Base-by-base conservation (phyloP, 768 basidiomycete species). In the Dentipellis fragilis region DNA sequence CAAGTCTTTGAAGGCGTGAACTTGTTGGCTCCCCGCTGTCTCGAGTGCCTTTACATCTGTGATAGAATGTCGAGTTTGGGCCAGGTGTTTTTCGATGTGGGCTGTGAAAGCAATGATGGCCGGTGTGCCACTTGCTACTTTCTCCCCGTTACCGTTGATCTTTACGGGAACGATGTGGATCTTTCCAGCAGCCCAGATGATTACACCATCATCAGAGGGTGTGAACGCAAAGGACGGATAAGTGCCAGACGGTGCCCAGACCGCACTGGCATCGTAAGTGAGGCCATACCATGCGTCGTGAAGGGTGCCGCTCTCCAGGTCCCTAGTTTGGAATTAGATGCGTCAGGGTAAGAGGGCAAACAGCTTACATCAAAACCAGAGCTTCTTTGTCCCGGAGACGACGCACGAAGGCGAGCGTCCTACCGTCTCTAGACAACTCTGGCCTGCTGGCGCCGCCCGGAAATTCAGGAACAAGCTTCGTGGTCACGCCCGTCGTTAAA, bases 51-150 rank as follows among this genome's bases (percentile, higher is more conserved):
- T 65, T 35, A 88, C 66, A 59, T 87, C 77, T 1, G 76, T 78
- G 19, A 65, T 66, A 22, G 76, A 71, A 47, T 47, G 64, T n/a
- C 68, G 59, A 2, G 87, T 88, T 55, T 84, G 76, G 2, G 87
- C 85, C 7, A 89, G 65, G 17, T 73, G 76, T 61, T 83, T 78
- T 64, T 83, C 77, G 59, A 89, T 79, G 53, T 77, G 79, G 0
- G 84, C 87, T 1, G 61, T 74, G 71, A 87, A 87, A 4, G 69
- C 74, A 42, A 87, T 77, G 22, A 75, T 73, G 35, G 60, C 68
- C 4, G 84, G 80, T 35, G 66, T 42, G 1, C 72, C 71, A 59
- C 61, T 49, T 62, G 69, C 69, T 10, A 80, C 62, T 49, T 72
- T 77, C 42, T 45, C 42, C n/a, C 42, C 42, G 14, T 17, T 9